phyloP scores from a whole-genome alignment of 805 yeast species.

The Pichia membranifaciens region DNA sequence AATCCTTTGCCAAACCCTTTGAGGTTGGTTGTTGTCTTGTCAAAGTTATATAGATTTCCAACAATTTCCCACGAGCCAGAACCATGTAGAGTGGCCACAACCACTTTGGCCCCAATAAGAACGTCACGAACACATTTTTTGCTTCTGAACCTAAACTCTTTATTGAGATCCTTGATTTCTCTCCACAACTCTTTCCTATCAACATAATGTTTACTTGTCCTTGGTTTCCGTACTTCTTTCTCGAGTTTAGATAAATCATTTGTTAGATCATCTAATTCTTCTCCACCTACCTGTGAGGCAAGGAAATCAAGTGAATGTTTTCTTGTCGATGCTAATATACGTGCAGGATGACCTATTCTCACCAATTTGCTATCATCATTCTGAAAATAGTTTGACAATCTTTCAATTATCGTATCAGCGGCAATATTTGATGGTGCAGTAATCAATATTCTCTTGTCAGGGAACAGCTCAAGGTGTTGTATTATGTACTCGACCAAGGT shows the following conservation, averaged over 20 bases:
- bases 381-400: conserved; percentile 40
- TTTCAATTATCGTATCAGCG: conserved; percentile 84
- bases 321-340: conserved; percentile 56
- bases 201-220: conserved; percentile 35
- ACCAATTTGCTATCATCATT: conserved; percentile 42
- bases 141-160: conserved; percentile 66
- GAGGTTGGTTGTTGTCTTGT: conserved; percentile 15
- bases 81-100: conserved; percentile 83
- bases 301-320: conserved; percentile 74
- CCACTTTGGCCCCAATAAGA: conserved; percentile 56
- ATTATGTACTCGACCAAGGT: conserved; percentile 77
- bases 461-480: conserved; percentile 44
- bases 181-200: conserved; percentile 65
- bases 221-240: conserved; percentile 47
- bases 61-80: conserved; percentile 68
- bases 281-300: conserved; percentile 52
- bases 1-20: conserved; percentile 20
- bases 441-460: conserved; percentile 52
- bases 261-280: conserved; percentile 49
- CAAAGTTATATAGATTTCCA: conserved; percentile 34
- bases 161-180: conserved; percentile 61
- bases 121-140: conserved; percentile 54
- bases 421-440: conserved; percentile 95
- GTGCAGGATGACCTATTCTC: conserved; percentile 91
- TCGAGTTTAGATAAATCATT: conserved; percentile 11